Percentiles rank a stretch among this genome's conserved stretches.
Evolutionary conservation across 805 yeast genomes (phyloP).

Genomic region (Suhomyces faveliae): DNA sequence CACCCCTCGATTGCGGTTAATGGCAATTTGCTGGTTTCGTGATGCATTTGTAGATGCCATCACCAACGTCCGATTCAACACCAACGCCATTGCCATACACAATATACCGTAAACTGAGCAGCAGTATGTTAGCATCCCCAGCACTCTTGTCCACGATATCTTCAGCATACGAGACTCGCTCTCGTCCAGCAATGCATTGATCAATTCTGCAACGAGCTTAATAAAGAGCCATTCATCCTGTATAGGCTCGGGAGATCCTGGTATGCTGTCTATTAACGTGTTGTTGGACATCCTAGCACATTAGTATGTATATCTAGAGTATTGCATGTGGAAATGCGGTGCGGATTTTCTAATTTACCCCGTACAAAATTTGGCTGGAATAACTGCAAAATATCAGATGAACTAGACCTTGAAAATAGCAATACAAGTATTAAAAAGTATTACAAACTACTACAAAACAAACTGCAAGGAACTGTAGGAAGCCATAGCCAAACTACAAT

Average conservation of each 20-base stretch:
- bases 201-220: slow-evolving; percentile 1
- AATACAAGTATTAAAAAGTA: too few species aligned
- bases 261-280: background rate
- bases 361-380: too few species aligned
- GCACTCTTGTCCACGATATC: slow-evolving; percentile 15
- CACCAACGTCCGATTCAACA: slow-evolving; percentile 37
- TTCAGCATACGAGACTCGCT: slow-evolving; percentile 3
- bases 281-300: background rate
- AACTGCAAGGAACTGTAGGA: too few species aligned
- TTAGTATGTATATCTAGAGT: background rate
- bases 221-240: background rate
- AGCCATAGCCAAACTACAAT: too few species aligned
- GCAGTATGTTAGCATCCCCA: slow-evolving; percentile 27
- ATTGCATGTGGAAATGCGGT: background rate
- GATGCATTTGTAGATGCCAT: slow-evolving; percentile 36
- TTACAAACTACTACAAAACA: too few species aligned
- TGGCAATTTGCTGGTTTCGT: slow-evolving; percentile 20
- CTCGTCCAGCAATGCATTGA: slow-evolving; percentile 13
- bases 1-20: slow-evolving; percentile 15
- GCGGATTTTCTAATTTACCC: too few species aligned
- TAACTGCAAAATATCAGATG: too few species aligned
- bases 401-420: too few species aligned
- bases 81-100: slow-evolving; percentile 37
- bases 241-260: background rate
- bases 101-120: slow-evolving; percentile 38